Percentiles rank a stretch among this genome's conserved stretches.
phyloP scores from a whole-genome alignment of 768 basidiomycete species.

The Candolleomyces aberdarensis region DNA sequence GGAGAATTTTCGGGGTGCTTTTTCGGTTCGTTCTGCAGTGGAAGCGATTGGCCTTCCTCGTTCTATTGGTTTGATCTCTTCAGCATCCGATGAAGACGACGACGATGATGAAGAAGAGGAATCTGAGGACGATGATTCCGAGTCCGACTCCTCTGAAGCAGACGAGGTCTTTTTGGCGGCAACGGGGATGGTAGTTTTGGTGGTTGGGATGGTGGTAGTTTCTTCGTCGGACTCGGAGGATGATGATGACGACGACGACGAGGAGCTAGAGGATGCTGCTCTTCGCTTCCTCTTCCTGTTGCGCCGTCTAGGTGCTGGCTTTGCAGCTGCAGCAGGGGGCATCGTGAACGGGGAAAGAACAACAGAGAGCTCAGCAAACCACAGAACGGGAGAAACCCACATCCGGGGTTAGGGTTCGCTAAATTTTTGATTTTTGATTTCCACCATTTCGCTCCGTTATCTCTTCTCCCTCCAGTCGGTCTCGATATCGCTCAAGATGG shows the following conservation, averaged over 20 bases:
- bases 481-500: slow-evolving; percentile 24
- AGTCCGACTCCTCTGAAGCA: too few relatives aligned
- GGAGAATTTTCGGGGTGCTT: slow-evolving; percentile 26
- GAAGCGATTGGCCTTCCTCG: slow-evolving; percentile 7
- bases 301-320: slow-evolving; percentile 39
- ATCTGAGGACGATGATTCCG: slow-evolving; percentile 21
- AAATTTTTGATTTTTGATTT: neutral
- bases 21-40: neutral
- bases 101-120: slow-evolving; percentile 22
- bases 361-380: too few relatives aligned
- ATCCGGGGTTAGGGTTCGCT: neutral
- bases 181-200: slow-evolving; percentile 10
- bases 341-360: neutral
- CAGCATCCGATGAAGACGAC: slow-evolving; percentile 20
- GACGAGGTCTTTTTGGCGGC: slow-evolving; percentile 1
- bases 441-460: too few relatives aligned
- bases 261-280: slow-evolving; percentile 39
- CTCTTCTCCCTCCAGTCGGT: neutral
- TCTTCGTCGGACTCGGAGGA: slow-evolving; percentile 32
- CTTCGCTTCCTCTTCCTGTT: slow-evolving; percentile 55
- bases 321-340: slow-evolving; percentile 28
- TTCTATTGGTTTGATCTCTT: slow-evolving; percentile 7
- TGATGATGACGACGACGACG: slow-evolving; percentile 42
- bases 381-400: too few relatives aligned
- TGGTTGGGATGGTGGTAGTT: slow-evolving; percentile 6